Percentiles rank a stretch among this genome's conserved stretches.
These are phyloP conservation scores for Hygrophorus pudorinus DNA, from an alignment of 768 basidiomycete genomes.

Conservation along the genomic window DNA sequence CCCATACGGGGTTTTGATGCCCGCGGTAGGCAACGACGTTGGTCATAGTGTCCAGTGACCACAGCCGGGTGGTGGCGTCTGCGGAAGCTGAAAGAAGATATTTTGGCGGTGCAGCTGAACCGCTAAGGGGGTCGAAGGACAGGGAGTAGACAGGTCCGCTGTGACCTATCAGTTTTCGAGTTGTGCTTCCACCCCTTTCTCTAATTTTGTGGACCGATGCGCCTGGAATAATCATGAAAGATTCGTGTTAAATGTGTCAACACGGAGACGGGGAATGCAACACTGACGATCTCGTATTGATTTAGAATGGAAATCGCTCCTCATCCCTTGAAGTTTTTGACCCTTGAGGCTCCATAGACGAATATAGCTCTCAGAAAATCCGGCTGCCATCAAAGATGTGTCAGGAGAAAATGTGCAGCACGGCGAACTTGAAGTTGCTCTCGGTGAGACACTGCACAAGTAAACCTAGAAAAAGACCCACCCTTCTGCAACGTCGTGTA, in stretches of 20 bases:
- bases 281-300: constrained; percentile 55
- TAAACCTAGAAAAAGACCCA: constrained; percentile 27
- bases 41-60: constrained; percentile 92
- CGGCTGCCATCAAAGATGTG: constrained; percentile 85
- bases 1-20: constrained; percentile 97
- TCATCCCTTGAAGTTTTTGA: constrained; percentile 69
- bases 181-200: constrained; percentile 75
- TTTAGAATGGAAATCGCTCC: constrained; percentile 64
- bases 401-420: constrained; percentile 87
- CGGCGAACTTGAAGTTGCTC: constrained; percentile 47
- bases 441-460: constrained; percentile 1
- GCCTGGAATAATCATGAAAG: constrained; percentile 28
- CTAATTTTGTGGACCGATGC: constrained; percentile 52
- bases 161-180: constrained; percentile 94
- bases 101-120: constrained; percentile 77
- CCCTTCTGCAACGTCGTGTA: constrained; percentile 96
- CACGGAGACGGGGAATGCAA: constrained; percentile 17
- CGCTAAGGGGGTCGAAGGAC: constrained; percentile 85
- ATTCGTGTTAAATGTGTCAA: constrained; percentile 1
- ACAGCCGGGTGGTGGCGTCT: constrained; percentile 82
- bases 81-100: constrained; percentile 89
- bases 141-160: constrained; percentile 94
- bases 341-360: constrained; percentile 93
- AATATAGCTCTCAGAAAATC: constrained; percentile 93
- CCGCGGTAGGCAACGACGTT: constrained; percentile 92